phyloP scores from a whole-genome alignment of 2,329 filamentous ascomycete genomes.

The Trichoderma sp. region DNA sequence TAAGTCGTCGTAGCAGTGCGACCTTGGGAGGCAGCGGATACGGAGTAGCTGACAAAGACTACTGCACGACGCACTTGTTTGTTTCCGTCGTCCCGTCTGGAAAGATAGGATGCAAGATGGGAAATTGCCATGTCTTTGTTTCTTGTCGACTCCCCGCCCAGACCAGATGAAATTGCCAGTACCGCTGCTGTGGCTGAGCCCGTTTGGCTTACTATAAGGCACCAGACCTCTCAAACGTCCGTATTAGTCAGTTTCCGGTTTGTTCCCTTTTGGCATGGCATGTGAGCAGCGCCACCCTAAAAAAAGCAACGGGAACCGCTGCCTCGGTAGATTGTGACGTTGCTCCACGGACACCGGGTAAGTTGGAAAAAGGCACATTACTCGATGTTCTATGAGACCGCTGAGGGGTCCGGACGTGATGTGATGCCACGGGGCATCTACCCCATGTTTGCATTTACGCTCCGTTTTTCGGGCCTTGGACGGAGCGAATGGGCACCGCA shows the following conservation, averaged over 20 bases:
- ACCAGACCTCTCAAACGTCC: not conserved
- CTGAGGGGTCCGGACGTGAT: not conserved
- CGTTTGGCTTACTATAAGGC: not conserved
- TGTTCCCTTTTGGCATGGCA: not conserved
- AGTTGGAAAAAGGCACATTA: not conserved
- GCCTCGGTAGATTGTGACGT: conserved; percentile 10
- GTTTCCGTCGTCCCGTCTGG: not conserved
- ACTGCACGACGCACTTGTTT: not conserved
- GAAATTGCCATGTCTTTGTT: not conserved
- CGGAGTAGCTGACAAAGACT: not conserved
- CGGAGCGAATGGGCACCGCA: not conserved
- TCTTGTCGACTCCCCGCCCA: not conserved
- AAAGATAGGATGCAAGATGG: not conserved
- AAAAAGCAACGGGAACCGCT: conserved; percentile 17
- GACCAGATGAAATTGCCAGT: not conserved
- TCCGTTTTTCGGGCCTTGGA: not conserved
- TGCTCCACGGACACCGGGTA: conserved; percentile 7
- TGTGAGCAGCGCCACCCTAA: not conserved
- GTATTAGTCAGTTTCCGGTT: not conserved
- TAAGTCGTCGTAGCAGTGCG: not conserved
- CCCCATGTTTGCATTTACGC: not conserved
- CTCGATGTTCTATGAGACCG: too few species aligned
- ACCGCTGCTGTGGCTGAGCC: not conserved
- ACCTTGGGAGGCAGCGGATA: not conserved
- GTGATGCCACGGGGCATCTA: not conserved